phyloP scores from a whole-genome alignment of 345 rosid species.

The Eucalyptus lansdowneana region DNA sequence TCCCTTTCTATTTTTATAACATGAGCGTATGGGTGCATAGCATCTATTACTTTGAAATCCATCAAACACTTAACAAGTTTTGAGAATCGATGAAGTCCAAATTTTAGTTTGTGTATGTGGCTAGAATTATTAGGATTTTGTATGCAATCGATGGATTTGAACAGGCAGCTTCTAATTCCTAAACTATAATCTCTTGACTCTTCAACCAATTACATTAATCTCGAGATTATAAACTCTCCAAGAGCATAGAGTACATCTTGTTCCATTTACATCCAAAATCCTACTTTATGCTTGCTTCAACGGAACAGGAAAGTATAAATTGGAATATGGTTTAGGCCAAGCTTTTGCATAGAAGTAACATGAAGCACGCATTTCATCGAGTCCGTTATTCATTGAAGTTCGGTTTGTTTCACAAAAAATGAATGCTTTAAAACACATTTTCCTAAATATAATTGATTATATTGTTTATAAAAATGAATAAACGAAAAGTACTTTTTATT shows the following conservation, averaged over 20 bases:
- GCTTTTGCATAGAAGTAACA: neutral
- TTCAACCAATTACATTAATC: neutral
- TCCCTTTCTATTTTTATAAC: neutral
- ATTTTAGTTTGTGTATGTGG: neutral
- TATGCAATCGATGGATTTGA: neutral
- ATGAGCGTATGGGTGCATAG: neutral
- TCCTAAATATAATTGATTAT: rapidly evolving
- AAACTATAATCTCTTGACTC: rapidly evolving
- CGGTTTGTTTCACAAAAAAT: rapidly evolving
- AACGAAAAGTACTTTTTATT: rapidly evolving
- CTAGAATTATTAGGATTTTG: neutral
- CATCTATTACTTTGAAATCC: neutral
- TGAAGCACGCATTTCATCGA: neutral
- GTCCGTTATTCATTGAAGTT: rapidly evolving
- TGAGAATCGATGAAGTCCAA: neutral
- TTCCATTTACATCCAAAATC: neutral
- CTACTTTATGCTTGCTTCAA: neutral
- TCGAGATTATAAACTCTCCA: neutral
- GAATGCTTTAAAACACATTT: no score
- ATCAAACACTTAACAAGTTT: rapidly evolving
- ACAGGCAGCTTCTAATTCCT: rapidly evolving
- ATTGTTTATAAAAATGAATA: no score
- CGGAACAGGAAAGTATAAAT: rapidly evolving
- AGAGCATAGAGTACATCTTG: neutral
- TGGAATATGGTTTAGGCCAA: neutral